These are phyloP conservation scores for Penicillium capsulatum DNA, from an alignment of 2,329 filamentous ascomycete species.

Conservation along the genomic window DNA sequence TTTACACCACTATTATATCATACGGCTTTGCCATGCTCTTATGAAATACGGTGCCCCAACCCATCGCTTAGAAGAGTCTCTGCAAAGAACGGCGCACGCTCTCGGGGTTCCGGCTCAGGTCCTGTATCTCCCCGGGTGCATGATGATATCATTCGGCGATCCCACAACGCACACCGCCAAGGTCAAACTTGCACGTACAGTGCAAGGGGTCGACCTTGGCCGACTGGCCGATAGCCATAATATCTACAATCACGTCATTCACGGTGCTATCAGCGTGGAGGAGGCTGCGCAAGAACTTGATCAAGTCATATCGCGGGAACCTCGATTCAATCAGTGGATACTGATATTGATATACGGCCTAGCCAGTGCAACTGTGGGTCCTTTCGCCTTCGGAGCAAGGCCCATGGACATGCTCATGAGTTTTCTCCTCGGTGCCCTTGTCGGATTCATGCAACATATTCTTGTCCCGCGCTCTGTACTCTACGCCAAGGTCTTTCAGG, in stretches of 20 bases:
- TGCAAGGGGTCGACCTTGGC: conserved; percentile 45
- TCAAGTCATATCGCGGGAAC: conserved; percentile 54
- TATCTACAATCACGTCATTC: conserved; percentile 49
- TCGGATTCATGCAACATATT: conserved; percentile 72
- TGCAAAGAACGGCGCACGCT: conserved; percentile 82
- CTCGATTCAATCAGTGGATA: conserved; percentile 54
- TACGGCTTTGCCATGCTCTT: conserved; percentile 78
- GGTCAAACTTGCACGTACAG: conserved; percentile 44
- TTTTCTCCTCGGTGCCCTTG: conserved; percentile 70
- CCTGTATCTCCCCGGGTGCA: conserved; percentile 85
- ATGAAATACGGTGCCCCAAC: conserved; percentile 93
- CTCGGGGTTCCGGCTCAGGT: conserved; percentile 89
- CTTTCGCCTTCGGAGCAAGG: conserved; percentile 75
- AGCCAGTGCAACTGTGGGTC: conserved; percentile 70
- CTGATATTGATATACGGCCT: conserved; percentile 68
- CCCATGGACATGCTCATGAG: conserved; percentile 75
- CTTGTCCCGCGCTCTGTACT: conserved; percentile 71
- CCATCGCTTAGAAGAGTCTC: conserved; percentile 84
- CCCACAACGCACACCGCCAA: conserved; percentile 46
- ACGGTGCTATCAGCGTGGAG: conserved; percentile 47
- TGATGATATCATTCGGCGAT: conserved; percentile 85
- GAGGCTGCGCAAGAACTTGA: conserved; percentile 46
- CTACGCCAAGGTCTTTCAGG: conserved; percentile 62
- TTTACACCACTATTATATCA: conserved; percentile 75
- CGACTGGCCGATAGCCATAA: conserved; percentile 45